Evolutionary conservation across 148 eudicot species (phyloP), one percentile per base, ranked within the genome.

Genomic region (Camellia granthamiana): DNA sequence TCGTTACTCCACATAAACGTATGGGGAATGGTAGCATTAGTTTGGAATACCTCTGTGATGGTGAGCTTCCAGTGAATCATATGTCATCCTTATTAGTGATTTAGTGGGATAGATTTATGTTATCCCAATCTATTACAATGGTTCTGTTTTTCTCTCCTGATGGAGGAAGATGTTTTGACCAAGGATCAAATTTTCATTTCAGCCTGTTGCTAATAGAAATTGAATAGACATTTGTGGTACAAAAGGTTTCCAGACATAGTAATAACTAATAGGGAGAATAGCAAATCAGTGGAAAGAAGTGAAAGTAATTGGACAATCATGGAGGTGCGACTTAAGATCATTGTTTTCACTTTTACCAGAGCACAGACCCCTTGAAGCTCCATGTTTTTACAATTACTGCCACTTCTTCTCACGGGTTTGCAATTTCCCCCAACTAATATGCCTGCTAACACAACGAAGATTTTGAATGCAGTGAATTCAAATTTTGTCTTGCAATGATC

Each of bases 1-100:
- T 96, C 78, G 91, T 96, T 54, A 84, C 98, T 78, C 97, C 99
- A 78, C 99, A 90, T 84, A 96, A 93, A 84, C 99, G 99, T 69
- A 93, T 96, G 99, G 99, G 99, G 74, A 93, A 96, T 82, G 80
- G 92, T 74, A 90, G 83, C 52, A 74, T 93, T 69, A 86, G 81
- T 77, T 81, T 96, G 84, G 91, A 89, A 65, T 63, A 77, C 69
- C 83, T 96, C 19, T 96, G 98, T 77, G 97, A 96, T 85, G 99
- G 99, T 96, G 84, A 86, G 91, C 79, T 67, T 83, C 74, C 30
- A 58, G 5, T 80, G 58, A 51, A 69, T 70, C 69, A 59, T 77
- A 61, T 54, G 12, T 13, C 15, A 16, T 51, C 11, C 41, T 43
- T 14, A 0, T 61, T 7, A 8, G 72, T 70, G 2, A 56, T 47